These are phyloP conservation scores for Lepiota venenata DNA, from an alignment of 768 basidiomycete genomes.

Conservation along the genomic window DNA sequence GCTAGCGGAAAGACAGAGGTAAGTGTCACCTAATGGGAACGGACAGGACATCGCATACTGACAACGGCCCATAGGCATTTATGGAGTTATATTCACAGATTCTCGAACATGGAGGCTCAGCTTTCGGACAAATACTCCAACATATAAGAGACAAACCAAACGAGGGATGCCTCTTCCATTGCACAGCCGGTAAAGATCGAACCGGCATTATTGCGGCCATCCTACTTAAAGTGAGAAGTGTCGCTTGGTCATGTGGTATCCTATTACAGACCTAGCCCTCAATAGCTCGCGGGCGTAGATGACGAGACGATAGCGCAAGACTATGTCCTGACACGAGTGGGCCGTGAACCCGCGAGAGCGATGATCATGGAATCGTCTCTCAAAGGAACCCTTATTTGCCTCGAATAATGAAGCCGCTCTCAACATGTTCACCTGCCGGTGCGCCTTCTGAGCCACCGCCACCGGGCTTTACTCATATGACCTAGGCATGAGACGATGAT, in stretches of 20 bases:
- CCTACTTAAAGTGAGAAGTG: constrained; percentile 52
- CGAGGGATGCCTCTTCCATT: constrained; percentile 69
- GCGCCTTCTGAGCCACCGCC: constrained; percentile 16
- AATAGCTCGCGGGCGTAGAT: constrained; percentile 69
- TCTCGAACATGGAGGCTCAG: constrained; percentile 63
- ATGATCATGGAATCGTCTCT: constrained; percentile 65
- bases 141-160: constrained; percentile 70
- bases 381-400: constrained; percentile 71
- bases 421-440: constrained; percentile 85
- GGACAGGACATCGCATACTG: neutral
- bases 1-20: constrained; percentile 81
- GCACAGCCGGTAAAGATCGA: constrained; percentile 84
- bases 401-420: constrained; percentile 70
- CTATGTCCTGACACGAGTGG: constrained; percentile 75
- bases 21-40: constrained; percentile 7
- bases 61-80: constrained; percentile 50
- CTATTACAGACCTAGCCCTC: constrained; percentile 1
- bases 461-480: neutral
- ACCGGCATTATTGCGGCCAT: constrained; percentile 77
- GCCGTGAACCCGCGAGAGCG: constrained; percentile 74
- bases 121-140: constrained; percentile 69
- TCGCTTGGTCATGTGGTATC: neutral
- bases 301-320: constrained; percentile 65
- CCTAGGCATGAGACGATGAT: constrained; percentile 71
- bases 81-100: constrained; percentile 82